Evolutionary conservation across 331 rosid genomes (phyloP), one percentile per base, ranked within the genome.

Genomic region (Dryas integrifolia): DNA sequence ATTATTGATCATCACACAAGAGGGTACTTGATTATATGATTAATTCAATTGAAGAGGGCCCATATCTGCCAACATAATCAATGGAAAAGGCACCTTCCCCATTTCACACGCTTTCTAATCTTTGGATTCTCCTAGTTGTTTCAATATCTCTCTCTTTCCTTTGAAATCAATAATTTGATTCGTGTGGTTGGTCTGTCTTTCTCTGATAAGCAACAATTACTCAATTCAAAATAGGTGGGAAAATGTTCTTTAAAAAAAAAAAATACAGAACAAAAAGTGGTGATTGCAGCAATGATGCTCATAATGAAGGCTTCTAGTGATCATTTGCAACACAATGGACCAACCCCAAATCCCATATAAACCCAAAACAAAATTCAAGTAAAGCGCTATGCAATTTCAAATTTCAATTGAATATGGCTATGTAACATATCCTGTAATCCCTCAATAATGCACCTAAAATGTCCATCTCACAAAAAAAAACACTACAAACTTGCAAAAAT

Each of bases 121-220:
- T 47, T 88, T 82, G 96, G 91, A 88, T 90, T 86, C 92, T 85
- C 52, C 80, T 78, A 74, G 52, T 78, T 50, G 76, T 70, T 75
- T 72, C 10, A 45, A 64, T 62, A 7, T 26, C 61, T 58, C 41
- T 44, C n/a, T 41, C 56, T 46, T 65, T 41, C 67, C 46, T 46
- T 74, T 68, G 51, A 64, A 71, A n/a, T n/a, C n/a, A n/a, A 79
- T 58, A 61, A 39, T 45, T 44, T 30, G 7, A 48, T 69, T 16
- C 76, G 63, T 77, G 56, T 11, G 21, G 77, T 65, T 72, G 30
- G 49, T 78, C 63, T 72, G 77, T 78, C 77, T 65, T 26, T 78
- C 75, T 72, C 77, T 48, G 7, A n/a, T 40, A 14, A 10, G 15
- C 4, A 67, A 49, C 56, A 45, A 58, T 6, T 74, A 58, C 69